Base-by-base conservation (phyloP, 75 land plant genomes). In the Cunninghamia lanceolata region DNA sequence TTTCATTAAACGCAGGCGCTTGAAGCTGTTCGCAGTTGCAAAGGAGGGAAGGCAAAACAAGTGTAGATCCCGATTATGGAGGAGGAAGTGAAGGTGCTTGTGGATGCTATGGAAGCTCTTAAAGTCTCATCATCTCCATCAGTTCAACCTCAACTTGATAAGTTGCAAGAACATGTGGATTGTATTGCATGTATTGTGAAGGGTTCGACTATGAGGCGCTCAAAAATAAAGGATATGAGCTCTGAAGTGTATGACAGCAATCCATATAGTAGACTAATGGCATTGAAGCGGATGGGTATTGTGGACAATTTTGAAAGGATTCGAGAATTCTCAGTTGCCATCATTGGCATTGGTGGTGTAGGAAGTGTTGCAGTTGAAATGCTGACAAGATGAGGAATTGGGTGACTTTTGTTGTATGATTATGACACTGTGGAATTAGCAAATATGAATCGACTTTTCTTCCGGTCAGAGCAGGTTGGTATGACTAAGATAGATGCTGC, bases 401-500 rank as follows among this genome's bases (percentile, higher is more conserved):
- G 99, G 40, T 93, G 98, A 21, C 90, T 97, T 75, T 87, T 97
- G 89, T 93, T 97, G 82, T 96, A 97, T 89, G 99, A 97, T 86
- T 97, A 97, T 91, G 99, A 97, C 88, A 94, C 93, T 87, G 98
- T 97, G 86, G 99, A 97, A 91, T 89, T 96, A 79, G 98, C 98
- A 71, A 97, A 96, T 86, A 97, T 97, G 99, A 96, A 97, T 89
- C 87, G 99, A 76, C 94, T 97, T 16, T 96, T 97, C 87, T 97
- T 97, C 89, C 95, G 92, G 79, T 98, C 99, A 82, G 94, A 98
- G 74, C 99, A 98, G 94, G 97, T 95, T 88, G 99, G 99, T 36
- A 95, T 98, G 98, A 94, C 99, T 21, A 98, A 98, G 83, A 98
- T 98, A 28, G 99, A 98, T 93, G 99, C 99, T 90, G 99, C 99